phyloP scores from a whole-genome alignment of 257 asterid genomes.

The Solanum pinnatisectum region DNA sequence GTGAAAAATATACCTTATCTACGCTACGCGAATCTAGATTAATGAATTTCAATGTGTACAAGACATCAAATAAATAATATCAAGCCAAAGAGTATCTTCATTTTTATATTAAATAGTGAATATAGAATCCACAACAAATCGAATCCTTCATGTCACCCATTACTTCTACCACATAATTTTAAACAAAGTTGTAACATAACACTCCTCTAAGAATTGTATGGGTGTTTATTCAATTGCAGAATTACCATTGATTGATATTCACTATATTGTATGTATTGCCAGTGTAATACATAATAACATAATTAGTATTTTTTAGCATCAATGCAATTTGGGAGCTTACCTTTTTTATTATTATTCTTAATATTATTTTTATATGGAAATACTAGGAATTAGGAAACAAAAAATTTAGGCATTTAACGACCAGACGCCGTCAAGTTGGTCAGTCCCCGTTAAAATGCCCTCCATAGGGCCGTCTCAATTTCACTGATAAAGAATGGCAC shows the following conservation, averaged over 20 bases:
- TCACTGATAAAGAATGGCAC: neutral
- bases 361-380: too few relatives aligned
- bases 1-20: too few relatives aligned
- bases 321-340: neutral
- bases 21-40: fast-evolving
- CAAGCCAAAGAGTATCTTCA: neutral
- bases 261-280: neutral
- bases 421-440: neutral
- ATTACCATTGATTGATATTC: neutral
- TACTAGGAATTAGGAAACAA: neutral
- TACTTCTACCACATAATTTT: neutral
- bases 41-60: fast-evolving
- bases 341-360: too few relatives aligned
- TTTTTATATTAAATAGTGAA: neutral
- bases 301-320: neutral
- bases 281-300: neutral
- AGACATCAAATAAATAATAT: too few relatives aligned
- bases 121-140: neutral
- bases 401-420: neutral
- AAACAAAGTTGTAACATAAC: too few relatives aligned
- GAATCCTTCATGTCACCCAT: neutral
- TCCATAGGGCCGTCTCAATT: neutral
- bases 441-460: neutral
- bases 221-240: neutral
- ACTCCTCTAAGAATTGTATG: neutral